Percentiles rank a stretch among this genome's conserved stretches.
phyloP scores from a whole-genome alignment of 495 filamentous ascomycete species.

The Xylaria castorea region DNA sequence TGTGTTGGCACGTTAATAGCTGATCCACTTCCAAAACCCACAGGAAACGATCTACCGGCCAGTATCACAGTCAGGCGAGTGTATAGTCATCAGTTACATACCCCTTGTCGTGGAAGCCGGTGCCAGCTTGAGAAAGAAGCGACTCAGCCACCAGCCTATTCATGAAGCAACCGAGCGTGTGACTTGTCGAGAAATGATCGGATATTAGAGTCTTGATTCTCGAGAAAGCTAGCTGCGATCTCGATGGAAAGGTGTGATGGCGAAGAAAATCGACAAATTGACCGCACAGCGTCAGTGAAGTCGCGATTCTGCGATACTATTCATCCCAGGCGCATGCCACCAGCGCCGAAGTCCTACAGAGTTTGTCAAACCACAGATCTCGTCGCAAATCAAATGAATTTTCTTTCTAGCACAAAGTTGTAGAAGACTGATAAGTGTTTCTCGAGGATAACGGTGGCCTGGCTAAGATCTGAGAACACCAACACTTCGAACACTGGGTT shows the following conservation, averaged over 20 bases:
- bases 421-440: conserved; percentile 56
- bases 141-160: conserved; percentile 45
- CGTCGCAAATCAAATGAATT: conserved; percentile 67
- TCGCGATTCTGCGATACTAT: conserved; percentile 58
- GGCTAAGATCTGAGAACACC: conserved; percentile 16
- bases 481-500: neutral
- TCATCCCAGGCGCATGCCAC: conserved; percentile 62
- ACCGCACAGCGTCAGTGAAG: conserved; percentile 49
- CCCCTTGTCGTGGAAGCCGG: conserved; percentile 46
- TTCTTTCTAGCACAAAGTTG: conserved; percentile 59
- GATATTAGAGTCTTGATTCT: conserved; percentile 56
- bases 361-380: conserved; percentile 42
- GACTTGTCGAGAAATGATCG: conserved; percentile 53
- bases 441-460: conserved; percentile 58
- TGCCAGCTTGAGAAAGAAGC: conserved; percentile 47
- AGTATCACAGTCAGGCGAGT: neutral
- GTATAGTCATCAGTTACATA: conserved; percentile 12
- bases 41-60: neutral
- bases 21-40: neutral
- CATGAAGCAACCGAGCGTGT: conserved; percentile 44
- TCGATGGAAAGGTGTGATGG: conserved; percentile 54
- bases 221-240: conserved; percentile 53
- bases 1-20: conserved; percentile 18
- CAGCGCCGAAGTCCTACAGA: conserved; percentile 60
- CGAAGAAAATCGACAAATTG: conserved; percentile 52